Conservation (phyloP, 768 basidiomycete genomes). For the Lactarius deliciosus region DNA sequence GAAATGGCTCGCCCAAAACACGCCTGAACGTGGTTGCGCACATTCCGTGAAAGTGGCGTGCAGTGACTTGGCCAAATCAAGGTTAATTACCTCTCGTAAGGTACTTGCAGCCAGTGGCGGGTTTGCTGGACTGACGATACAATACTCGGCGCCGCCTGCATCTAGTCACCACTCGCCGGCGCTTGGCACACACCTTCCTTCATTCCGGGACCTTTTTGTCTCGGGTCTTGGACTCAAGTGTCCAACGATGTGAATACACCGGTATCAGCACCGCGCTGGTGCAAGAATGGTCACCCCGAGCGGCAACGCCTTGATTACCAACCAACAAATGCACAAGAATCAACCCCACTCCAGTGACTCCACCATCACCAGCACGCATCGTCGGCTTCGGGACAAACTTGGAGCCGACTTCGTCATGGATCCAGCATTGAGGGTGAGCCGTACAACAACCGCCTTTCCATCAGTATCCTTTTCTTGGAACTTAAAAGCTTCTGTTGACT, state of each 20-base stretch:
- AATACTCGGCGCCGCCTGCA: conserved; percentile 2
- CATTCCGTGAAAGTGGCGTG: conserved; percentile 24
- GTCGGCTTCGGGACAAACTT: neutral
- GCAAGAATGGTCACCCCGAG: conserved; percentile 9
- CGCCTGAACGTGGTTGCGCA: conserved; percentile 23
- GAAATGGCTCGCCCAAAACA: conserved; percentile 14
- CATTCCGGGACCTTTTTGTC: conserved; percentile 17
- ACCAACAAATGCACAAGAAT: neutral
- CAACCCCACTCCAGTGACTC: neutral
- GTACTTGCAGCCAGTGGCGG: conserved; percentile 4
- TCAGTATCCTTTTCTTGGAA: neutral
- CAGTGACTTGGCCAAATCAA: conserved; percentile 7
- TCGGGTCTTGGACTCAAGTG: neutral
- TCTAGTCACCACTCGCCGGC: neutral
- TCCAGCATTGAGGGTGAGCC: conserved; percentile 1
- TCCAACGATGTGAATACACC: conserved; percentile 13
- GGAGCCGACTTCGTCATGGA: neutral
- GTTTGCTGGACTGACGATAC: neutral
- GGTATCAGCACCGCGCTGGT: conserved; percentile 3
- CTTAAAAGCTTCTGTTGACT: neutral
- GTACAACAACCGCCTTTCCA: neutral
- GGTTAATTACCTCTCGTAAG: conserved; percentile 3
- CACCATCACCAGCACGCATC: conserved; percentile 3
- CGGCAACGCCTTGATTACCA: neutral
- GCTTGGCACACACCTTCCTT: conserved; percentile 8